Evolutionary conservation across 192 early-diverging fungal genomes (phyloP).

Genomic region (Geranomyces variabilis): DNA sequence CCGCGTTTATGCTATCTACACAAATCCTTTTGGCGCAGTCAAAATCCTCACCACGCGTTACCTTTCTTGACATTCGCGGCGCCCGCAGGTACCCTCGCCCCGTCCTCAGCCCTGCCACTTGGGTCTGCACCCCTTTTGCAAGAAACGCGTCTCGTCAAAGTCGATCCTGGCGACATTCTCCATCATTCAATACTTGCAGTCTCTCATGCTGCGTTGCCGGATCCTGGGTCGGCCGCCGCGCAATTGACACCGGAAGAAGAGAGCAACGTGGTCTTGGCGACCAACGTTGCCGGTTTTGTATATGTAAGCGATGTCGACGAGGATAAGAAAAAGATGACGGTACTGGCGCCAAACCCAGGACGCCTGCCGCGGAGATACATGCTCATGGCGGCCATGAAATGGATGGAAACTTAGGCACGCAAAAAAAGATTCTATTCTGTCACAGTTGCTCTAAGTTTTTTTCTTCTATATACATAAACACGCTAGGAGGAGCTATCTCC

Average conservation of each 20-base stretch:
- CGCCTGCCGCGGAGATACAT: slow-evolving; percentile 83
- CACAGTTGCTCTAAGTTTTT: too few relatives aligned
- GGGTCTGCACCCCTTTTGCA: slow-evolving; percentile 78
- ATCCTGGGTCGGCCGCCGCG: background rate
- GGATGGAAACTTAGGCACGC: slow-evolving; percentile 73
- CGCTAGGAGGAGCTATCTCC: too few relatives aligned
- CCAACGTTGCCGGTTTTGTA: slow-evolving; percentile 77
- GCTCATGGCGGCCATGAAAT: slow-evolving; percentile 83
- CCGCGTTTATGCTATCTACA: slow-evolving; percentile 1
- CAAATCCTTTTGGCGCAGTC: background rate
- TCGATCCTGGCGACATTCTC: slow-evolving; percentile 80
- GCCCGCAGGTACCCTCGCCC: slow-evolving; percentile 70
- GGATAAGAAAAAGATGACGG: slow-evolving; percentile 75
- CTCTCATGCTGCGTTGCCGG: slow-evolving; percentile 61
- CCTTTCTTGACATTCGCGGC: background rate
- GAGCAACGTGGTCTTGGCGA: slow-evolving; percentile 57
- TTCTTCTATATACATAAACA: too few relatives aligned
- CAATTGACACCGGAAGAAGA: slow-evolving; percentile 55
- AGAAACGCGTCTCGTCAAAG: slow-evolving; percentile 78
- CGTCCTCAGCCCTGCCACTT: slow-evolving; percentile 88
- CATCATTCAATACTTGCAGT: slow-evolving; percentile 87
- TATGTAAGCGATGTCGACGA: slow-evolving; percentile 88
- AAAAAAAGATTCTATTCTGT: background rate
- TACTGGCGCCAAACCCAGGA: slow-evolving; percentile 86
- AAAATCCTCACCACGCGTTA: too few relatives aligned